phyloP scores from a whole-genome alignment of 805 yeast species.

The Schwanniomyces yamadae region DNA sequence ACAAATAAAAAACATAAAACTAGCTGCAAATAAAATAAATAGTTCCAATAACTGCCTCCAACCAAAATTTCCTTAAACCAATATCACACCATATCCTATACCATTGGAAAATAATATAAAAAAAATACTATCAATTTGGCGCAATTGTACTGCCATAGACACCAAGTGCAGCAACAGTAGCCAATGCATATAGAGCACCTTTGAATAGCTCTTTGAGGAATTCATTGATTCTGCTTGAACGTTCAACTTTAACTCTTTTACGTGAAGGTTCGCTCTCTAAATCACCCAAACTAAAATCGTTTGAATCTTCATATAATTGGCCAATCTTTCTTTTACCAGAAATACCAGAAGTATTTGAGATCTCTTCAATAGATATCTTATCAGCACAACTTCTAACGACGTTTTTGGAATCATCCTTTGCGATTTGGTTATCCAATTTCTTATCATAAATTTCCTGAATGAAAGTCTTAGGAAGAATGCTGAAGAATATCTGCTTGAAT shows the following conservation, averaged over 20 bases:
- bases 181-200: slow-evolving; percentile 30
- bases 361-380: neutral
- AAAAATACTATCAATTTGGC: slow-evolving; percentile 3
- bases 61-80: neutral
- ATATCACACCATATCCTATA: neutral
- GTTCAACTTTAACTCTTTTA: slow-evolving; percentile 12
- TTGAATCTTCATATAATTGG: no score
- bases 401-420: no score
- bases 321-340: neutral
- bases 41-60: neutral
- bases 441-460: no score
- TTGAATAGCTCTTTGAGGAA: slow-evolving; percentile 31
- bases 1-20: slow-evolving; percentile 1
- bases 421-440: no score
- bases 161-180: slow-evolving; percentile 36
- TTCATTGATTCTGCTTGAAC: slow-evolving; percentile 9
- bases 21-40: neutral
- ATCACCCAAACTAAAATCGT: no score
- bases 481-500: no score
- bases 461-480: no score
- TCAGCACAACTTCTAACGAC: no score
- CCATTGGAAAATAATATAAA: slow-evolving; percentile 18
- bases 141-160: slow-evolving; percentile 28
- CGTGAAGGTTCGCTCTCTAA: neutral
- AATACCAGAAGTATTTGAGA: neutral